Evolutionary conservation across 2,329 filamentous ascomycete genomes (phyloP).

Genomic region (Colletotrichum gigasporum): DNA sequence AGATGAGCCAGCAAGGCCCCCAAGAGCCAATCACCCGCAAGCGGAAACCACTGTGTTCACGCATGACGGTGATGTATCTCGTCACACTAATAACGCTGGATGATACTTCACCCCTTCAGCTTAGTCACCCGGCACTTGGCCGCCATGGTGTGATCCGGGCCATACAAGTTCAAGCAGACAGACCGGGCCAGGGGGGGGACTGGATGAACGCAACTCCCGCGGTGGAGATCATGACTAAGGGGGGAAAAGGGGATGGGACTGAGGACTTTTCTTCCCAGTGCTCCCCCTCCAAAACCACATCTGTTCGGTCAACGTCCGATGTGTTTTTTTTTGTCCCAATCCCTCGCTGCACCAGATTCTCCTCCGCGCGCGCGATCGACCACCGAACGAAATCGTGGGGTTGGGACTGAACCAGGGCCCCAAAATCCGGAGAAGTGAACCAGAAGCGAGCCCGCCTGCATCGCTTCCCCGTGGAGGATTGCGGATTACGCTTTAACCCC

Average conservation of each 20-base stretch:
- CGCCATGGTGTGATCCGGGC: neutral
- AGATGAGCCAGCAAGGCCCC: too few species aligned
- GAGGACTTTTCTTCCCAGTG: neutral
- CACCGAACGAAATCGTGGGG: slow-evolving; percentile 29
- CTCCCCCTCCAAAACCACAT: neutral
- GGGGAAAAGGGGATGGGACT: too few species aligned
- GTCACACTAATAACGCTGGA: neutral
- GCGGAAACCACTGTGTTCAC: neutral
- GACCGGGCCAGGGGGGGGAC: neutral
- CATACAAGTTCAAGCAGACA: too few species aligned
- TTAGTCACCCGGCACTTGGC: neutral
- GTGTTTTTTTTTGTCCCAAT: slow-evolving; percentile 1
- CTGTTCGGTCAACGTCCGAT: slow-evolving; percentile 30
- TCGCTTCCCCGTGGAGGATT: slow-evolving; percentile 13
- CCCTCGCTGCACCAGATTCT: slow-evolving; percentile 16
- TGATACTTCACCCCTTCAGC: neutral
- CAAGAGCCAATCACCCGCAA: neutral
- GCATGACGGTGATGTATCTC: neutral
- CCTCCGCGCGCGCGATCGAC: slow-evolving; percentile 18
- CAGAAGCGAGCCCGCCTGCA: neutral
- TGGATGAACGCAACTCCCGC: slow-evolving; percentile 29
- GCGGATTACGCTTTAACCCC: neutral
- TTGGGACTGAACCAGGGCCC: slow-evolving; percentile 9
- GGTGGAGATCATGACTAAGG: slow-evolving; percentile 26
- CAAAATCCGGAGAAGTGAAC: slow-evolving; percentile 19